These are phyloP conservation scores for Petunia axillaris DNA, from an alignment of 257 asterid species.

Conservation along the genomic window DNA sequence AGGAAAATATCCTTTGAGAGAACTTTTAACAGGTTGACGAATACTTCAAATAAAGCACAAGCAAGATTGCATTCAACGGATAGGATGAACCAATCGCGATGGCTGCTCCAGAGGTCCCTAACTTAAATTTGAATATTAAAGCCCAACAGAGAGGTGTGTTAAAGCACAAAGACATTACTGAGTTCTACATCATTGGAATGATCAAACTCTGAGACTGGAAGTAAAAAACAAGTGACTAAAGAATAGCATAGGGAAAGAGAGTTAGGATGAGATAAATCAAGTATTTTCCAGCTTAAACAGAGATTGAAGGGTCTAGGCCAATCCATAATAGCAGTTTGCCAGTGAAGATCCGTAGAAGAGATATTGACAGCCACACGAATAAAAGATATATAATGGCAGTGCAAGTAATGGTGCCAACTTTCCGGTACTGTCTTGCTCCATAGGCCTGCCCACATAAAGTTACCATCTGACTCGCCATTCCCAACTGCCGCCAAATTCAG, in stretches of 20 bases:
- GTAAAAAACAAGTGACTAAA: constrained; percentile 68
- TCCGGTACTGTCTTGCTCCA: constrained; percentile 68
- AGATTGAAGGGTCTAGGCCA: constrained; percentile 73
- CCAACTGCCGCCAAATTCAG: constrained; percentile 48
- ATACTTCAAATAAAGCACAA: constrained; percentile 52
- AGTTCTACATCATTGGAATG: constrained; percentile 65
- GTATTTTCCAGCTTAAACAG: constrained; percentile 69
- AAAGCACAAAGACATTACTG: constrained; percentile 57
- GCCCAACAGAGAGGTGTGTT: constrained; percentile 74
- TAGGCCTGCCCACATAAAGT: constrained; percentile 91
- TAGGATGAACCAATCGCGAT: constrained; percentile 70
- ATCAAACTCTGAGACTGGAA: constrained; percentile 78
- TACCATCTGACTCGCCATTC: constrained; percentile 84
- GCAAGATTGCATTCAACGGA: constrained; percentile 66
- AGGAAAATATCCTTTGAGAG: constrained; percentile 49
- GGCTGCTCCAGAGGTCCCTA: constrained; percentile 79
- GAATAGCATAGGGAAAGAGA: constrained; percentile 70
- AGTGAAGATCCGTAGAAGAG: constrained; percentile 58
- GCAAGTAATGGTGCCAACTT: constrained; percentile 56
- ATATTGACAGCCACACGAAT: constrained; percentile 60
- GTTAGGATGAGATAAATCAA: constrained; percentile 69
- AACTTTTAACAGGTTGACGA: constrained; percentile 54
- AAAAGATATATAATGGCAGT: constrained; percentile 61
- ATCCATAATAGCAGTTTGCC: constrained; percentile 52
- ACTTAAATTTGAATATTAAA: constrained; percentile 52